phyloP scores from a whole-genome alignment of 768 basidiomycete genomes.

The Leccinellum rugosiceps region DNA sequence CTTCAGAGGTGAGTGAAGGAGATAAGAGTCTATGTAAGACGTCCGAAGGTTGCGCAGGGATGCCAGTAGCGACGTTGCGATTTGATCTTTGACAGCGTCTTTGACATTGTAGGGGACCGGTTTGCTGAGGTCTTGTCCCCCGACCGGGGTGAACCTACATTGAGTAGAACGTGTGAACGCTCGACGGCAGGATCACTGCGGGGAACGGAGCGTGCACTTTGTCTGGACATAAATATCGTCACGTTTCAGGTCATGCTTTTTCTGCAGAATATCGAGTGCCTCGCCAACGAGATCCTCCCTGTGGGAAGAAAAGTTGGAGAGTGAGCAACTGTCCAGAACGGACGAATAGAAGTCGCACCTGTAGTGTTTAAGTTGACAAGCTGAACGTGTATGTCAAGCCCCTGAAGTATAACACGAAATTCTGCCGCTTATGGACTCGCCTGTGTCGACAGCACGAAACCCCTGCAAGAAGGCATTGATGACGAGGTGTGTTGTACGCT shows the following conservation, averaged over 20 bases:
- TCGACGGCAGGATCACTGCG: not conserved
- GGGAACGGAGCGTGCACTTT: constrained; percentile 45
- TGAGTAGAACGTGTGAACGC: not conserved
- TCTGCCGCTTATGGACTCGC: constrained; percentile 35
- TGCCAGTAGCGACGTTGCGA: constrained; percentile 54
- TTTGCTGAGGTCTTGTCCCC: constrained; percentile 66
- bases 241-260: constrained; percentile 58
- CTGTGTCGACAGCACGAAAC: constrained; percentile 83
- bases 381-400: constrained; percentile 30
- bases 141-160: constrained; percentile 66
- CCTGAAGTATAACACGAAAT: constrained; percentile 4
- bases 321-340: not conserved
- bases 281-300: constrained; percentile 82
- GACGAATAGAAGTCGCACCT: constrained; percentile 36
- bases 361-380: constrained; percentile 74
- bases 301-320: constrained; percentile 1
- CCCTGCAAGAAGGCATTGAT: constrained; percentile 70
- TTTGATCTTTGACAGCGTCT: constrained; percentile 53
- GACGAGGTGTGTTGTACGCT: constrained; percentile 64
- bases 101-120: constrained; percentile 71
- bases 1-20: constrained; percentile 73
- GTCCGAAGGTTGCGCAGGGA: constrained; percentile 71
- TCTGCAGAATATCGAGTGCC: constrained; percentile 56
- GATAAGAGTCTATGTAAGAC: constrained; percentile 71
- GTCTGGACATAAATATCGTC: constrained; percentile 78